Conservation (phyloP, 176 grass and related monocot genomes). For the Triticum urartu region DNA sequence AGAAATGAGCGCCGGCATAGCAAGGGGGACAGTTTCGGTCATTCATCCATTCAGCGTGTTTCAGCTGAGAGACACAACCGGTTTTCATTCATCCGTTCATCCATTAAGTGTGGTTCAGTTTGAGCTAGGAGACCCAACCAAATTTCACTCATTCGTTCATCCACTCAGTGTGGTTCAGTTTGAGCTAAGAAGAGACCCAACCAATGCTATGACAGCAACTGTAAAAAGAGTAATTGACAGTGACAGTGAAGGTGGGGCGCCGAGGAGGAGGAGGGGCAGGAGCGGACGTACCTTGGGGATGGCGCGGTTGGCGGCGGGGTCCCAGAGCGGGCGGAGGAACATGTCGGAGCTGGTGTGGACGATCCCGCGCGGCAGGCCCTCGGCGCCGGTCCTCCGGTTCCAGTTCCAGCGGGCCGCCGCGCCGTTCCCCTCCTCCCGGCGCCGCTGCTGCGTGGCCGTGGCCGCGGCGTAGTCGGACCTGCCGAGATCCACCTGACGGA, state of each 20-base stretch:
- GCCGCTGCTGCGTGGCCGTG: neutral
- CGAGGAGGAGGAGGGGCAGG: no score
- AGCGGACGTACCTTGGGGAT: neutral
- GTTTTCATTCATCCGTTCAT: no score
- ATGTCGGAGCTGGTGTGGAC: constrained; percentile 73
- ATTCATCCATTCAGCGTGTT: no score
- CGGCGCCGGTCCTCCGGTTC: constrained; percentile 37
- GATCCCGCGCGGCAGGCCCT: constrained; percentile 77
- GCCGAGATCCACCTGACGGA: constrained; percentile 55
- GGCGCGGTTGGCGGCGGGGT: constrained; percentile 13
- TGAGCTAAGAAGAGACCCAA: neutral
- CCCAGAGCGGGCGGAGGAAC: constrained; percentile 72
- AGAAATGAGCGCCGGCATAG: no score
- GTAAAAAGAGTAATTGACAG: neutral
- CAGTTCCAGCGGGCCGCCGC: constrained; percentile 27
- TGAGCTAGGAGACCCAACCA: no score
- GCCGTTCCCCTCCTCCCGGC: neutral
- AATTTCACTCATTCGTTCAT: no score
- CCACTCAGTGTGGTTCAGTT: no score
- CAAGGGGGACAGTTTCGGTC: no score
- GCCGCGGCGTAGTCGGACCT: constrained; percentile 4
- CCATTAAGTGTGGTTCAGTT: no score
- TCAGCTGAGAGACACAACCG: no score
- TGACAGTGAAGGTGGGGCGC: no score
- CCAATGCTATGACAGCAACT: neutral